These are phyloP conservation scores for Jatropha podagrica DNA, from an alignment of 441 rosid genomes.

Conservation along the genomic window DNA sequence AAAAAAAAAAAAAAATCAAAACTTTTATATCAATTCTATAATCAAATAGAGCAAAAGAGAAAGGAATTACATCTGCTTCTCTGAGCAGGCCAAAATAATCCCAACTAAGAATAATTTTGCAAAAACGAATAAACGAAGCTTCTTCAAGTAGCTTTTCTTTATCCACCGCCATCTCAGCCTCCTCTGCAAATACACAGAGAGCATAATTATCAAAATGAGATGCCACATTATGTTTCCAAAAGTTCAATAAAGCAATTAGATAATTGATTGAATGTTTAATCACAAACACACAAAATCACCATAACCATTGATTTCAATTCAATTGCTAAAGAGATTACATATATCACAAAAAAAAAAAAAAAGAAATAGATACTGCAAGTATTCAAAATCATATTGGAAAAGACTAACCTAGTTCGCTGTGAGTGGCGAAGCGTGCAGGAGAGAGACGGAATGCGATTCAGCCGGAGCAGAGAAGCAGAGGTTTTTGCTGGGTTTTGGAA, in stretches of 20 bases:
- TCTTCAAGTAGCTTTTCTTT: conserved; percentile 60
- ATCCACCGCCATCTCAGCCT: conserved; percentile 49
- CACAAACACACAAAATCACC: no score
- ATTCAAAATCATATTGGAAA: no score
- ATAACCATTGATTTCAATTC: no score
- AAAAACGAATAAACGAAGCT: conserved; percentile 59
- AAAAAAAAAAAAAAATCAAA: not conserved
- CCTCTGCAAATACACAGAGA: not conserved
- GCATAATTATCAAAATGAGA: not conserved
- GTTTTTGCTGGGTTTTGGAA: no score
- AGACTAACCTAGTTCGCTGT: no score
- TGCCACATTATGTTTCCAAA: not conserved
- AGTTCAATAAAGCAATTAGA: not conserved
- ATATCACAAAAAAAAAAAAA: no score
- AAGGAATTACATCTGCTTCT: conserved; percentile 38
- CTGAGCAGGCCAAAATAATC: conserved; percentile 67
- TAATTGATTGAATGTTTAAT: no score
- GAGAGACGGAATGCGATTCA: no score
- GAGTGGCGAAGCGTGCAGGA: no score
- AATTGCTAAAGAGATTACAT: no score
- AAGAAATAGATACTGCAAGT: no score
- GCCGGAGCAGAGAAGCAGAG: no score
- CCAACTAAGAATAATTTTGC: conserved; percentile 72
- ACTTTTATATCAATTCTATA: not conserved
- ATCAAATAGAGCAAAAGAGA: not conserved